These are phyloP conservation scores for Hypomyces rosellus DNA, from an alignment of 2,329 filamentous ascomycete species.

Conservation along the genomic window DNA sequence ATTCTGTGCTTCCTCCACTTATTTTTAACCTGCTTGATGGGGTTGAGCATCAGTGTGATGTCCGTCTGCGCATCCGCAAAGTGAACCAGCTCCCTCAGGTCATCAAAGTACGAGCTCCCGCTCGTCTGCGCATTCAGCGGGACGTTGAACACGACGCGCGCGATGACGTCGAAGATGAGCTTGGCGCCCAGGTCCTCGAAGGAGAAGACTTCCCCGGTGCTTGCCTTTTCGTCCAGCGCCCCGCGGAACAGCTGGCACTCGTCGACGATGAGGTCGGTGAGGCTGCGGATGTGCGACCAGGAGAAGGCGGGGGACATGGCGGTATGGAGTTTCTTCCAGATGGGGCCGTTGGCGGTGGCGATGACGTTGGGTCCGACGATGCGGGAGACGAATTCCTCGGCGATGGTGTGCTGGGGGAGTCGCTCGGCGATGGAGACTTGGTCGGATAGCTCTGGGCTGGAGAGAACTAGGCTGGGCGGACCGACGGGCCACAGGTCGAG, in stretches of 20 bases:
- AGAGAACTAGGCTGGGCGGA: constrained; percentile 20
- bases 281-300: constrained; percentile 17
- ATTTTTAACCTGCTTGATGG: neutral
- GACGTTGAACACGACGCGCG: constrained; percentile 17
- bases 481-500: constrained; percentile 26
- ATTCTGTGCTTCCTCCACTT: constrained; percentile 1
- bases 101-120: constrained; percentile 13
- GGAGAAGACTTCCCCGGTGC: constrained; percentile 14
- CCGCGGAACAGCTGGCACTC: constrained; percentile 19
- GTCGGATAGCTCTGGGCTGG: constrained; percentile 20
- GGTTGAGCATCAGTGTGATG: constrained; percentile 5
- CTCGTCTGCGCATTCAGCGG: constrained; percentile 16
- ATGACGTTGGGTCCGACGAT: constrained; percentile 18
- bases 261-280: constrained; percentile 20
- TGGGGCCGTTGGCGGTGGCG: constrained; percentile 19
- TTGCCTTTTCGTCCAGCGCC: constrained; percentile 9
- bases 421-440: constrained; percentile 16
- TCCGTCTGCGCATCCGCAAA: constrained; percentile 1
- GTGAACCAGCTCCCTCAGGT: constrained; percentile 11
- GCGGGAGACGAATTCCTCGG: constrained; percentile 9
- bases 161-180: constrained; percentile 20
- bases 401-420: constrained; percentile 15
- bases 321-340: constrained; percentile 24
- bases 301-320: constrained; percentile 22
- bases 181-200: constrained; percentile 18